phyloP scores from a whole-genome alignment of 2,329 filamentous ascomycete genomes.

The Endocalyx cinctus region DNA sequence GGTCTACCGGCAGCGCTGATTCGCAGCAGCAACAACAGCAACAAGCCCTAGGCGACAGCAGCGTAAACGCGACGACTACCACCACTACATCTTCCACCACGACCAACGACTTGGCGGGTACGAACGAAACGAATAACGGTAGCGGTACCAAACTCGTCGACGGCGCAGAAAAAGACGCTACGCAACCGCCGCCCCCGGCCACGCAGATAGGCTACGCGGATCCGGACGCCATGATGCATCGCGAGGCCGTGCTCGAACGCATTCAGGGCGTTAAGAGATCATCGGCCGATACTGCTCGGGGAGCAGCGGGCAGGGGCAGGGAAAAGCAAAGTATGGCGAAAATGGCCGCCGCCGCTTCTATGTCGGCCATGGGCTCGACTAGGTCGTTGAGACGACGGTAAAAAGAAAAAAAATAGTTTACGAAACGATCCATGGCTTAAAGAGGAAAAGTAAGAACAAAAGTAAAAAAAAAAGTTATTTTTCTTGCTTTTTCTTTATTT shows the following conservation, averaged over 20 bases:
- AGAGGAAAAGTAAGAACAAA: no score
- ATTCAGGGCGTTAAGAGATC: constrained; percentile 12
- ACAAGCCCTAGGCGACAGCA: constrained; percentile 6
- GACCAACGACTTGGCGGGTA: no score
- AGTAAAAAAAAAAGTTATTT: no score
- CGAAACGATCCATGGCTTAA: no score
- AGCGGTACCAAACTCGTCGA: constrained; percentile 14
- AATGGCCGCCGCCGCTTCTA: no score
- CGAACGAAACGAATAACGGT: constrained; percentile 5
- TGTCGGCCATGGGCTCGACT: no score
- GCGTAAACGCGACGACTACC: no score
- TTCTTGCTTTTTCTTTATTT: no score
- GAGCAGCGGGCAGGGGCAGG: background rate
- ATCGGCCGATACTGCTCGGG: background rate
- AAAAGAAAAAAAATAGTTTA: no score
- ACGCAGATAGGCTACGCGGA: constrained; percentile 54
- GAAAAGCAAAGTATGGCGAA: no score
- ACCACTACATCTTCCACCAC: no score
- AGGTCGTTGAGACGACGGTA: no score
- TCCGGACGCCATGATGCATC: constrained; percentile 38
- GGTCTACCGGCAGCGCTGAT: constrained; percentile 43
- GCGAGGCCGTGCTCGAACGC: constrained; percentile 19
- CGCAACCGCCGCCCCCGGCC: constrained; percentile 32
- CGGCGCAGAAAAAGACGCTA: constrained; percentile 6
- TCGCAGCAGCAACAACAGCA: constrained; percentile 28